phyloP scores from a whole-genome alignment of 2,329 filamentous ascomycete genomes.

The Colletotrichum theobromicola region DNA sequence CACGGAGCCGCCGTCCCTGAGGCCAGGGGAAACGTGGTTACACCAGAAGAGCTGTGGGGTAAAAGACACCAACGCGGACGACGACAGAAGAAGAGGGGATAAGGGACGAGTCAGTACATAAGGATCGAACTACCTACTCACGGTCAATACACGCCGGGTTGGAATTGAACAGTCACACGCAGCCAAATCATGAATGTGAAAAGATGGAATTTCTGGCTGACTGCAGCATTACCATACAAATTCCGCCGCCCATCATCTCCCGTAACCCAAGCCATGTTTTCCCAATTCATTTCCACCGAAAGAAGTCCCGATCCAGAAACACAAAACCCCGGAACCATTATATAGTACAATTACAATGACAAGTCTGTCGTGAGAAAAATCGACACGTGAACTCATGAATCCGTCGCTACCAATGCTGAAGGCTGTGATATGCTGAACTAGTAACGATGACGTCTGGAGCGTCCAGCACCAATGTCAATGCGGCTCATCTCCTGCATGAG shows the following conservation, averaged over 20 bases:
- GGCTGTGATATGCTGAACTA: constrained; percentile 22
- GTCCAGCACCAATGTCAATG: constrained; percentile 69
- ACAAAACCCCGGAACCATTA: background rate
- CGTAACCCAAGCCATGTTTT: constrained; percentile 1
- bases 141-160: background rate
- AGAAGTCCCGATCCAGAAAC: background rate
- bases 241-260: background rate
- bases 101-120: background rate
- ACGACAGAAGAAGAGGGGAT: too few relatives aligned
- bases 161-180: background rate
- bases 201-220: constrained; percentile 3
- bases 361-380: background rate
- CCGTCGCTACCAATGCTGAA: constrained; percentile 36
- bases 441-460: constrained; percentile 57
- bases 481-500: constrained; percentile 74
- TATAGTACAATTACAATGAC: constrained; percentile 8
- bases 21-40: background rate
- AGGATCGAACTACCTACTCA: background rate
- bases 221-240: constrained; percentile 5
- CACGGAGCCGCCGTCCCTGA: background rate
- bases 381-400: background rate
- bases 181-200: background rate
- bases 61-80: too few relatives aligned
- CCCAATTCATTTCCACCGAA: background rate
- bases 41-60: too few relatives aligned